Evolutionary conservation across 768 basidiomycete genomes (phyloP), one percentile per base, ranked within the genome.

Genomic region (Boletus sp.): DNA sequence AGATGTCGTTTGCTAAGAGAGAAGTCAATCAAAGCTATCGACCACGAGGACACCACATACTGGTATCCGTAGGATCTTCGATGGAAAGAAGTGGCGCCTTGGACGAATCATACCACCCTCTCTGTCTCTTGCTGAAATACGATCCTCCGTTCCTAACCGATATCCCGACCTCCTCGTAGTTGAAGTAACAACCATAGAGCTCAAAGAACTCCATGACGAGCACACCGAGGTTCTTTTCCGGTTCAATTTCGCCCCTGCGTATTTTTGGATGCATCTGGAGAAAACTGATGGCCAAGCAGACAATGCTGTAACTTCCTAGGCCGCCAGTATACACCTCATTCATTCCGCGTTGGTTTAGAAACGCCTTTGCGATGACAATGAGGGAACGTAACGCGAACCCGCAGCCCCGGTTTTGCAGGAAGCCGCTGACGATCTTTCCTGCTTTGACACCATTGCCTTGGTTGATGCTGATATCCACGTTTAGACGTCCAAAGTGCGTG

Each of bases 241-340:
- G 83, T 61, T 95, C 85, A 29, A 99, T 91, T 71, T 95, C 91
- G 0, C 85, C 90, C 51, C 83, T 72, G 38, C 95, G 85, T 55
- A 98, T 84, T 70, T 95, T 96, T 2, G 97, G 97, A 63, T 99
- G 97, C 80, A 97, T 91, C 79, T 98, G 97, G 45, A 99, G 76
- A 69, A 99, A 99, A 70, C 85, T 92, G 60, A 98, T 83, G 11
- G 88, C 93, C 52, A 99, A 71, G 69, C 92, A 97, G 51, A 98
- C 93, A 54, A 97, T 92, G 61, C 88, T 86, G 68, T 98, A 98
- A 65, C 90, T 93, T 21, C 96, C 95, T 34, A 99, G 71, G 2
- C 97, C 97, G 8, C 97, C 96, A 0, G 88, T 90, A 69, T 87
- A 98, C n/a, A 98, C 96, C 70, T 98, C 97, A 69, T 99, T 98